These are phyloP conservation scores for Viola odorata DNA, from an alignment of 345 rosid genomes.

Conservation along the genomic window DNA sequence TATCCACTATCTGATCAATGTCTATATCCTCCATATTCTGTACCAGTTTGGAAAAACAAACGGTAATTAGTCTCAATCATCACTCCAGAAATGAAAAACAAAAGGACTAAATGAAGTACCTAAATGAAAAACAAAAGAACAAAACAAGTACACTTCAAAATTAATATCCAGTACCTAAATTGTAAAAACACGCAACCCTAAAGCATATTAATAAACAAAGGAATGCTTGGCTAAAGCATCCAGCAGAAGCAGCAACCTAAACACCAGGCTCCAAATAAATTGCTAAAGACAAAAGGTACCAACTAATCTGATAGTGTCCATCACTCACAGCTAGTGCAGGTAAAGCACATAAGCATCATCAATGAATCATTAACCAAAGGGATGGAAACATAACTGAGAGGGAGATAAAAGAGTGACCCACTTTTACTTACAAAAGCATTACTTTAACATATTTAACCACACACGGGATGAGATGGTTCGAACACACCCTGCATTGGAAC, in stretches of 20 bases:
- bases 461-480: too few species aligned
- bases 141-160: background rate
- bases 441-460: too few species aligned
- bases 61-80: too few species aligned
- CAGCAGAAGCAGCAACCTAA: background rate
- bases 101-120: background rate
- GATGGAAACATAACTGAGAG: too few species aligned
- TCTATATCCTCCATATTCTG: slow-evolving; percentile 70
- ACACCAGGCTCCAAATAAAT: background rate
- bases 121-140: background rate
- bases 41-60: background rate
- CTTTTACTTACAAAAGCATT: too few species aligned
- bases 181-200: background rate
- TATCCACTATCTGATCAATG: slow-evolving; percentile 45
- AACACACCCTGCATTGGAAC: too few species aligned
- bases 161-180: background rate
- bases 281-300: background rate
- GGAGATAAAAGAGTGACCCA: too few species aligned
- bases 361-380: too few species aligned
- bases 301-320: too few species aligned
- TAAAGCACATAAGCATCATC: too few species aligned
- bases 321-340: too few species aligned
- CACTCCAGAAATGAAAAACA: background rate
- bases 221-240: background rate
- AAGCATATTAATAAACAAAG: background rate